Evolutionary conservation across 192 early-diverging fungal species (phyloP).

Genomic region (Podila epigama): DNA sequence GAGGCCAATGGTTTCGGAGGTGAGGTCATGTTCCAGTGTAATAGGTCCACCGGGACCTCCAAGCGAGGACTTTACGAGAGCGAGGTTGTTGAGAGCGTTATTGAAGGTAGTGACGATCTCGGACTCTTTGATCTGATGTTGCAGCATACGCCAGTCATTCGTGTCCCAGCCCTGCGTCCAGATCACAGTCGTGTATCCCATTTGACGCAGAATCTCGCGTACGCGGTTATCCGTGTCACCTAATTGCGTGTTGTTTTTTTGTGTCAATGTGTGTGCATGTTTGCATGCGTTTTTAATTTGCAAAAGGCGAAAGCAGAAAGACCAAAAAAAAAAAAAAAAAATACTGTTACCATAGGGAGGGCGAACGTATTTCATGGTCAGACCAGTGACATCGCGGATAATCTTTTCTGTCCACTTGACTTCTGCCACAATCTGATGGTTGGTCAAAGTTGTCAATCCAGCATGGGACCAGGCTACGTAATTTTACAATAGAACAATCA

Average conservation of each 20-base stretch:
- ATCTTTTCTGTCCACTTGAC: conserved; percentile 59
- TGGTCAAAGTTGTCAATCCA: conserved; percentile 62
- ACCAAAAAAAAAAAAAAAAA: neutral
- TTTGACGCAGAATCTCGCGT: conserved; percentile 58
- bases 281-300: neutral
- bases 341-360: conserved; percentile 60
- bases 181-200: conserved; percentile 59
- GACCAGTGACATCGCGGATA: conserved; percentile 62
- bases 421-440: conserved; percentile 68
- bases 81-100: conserved; percentile 37
- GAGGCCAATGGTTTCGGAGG: conserved; percentile 42
- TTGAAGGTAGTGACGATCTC: conserved; percentile 20
- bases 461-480: conserved; percentile 69
- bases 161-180: conserved; percentile 60
- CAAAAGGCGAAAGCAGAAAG: neutral
- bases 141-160: conserved; percentile 60
- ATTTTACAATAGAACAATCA: conserved; percentile 25
- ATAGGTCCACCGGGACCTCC: conserved; percentile 46
- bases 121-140: conserved; percentile 8
- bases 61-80: conserved; percentile 16
- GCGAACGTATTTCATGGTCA: conserved; percentile 61
- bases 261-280: neutral
- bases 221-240: conserved; percentile 70
- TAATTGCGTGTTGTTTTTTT: no score
- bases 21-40: conserved; percentile 60